A percentile compares a stretch with the other conserved stretches of the same genome.
Evolutionary conservation across 2,329 filamentous ascomycete species (phyloP).

Genomic region (Diaporthe velutina): DNA sequence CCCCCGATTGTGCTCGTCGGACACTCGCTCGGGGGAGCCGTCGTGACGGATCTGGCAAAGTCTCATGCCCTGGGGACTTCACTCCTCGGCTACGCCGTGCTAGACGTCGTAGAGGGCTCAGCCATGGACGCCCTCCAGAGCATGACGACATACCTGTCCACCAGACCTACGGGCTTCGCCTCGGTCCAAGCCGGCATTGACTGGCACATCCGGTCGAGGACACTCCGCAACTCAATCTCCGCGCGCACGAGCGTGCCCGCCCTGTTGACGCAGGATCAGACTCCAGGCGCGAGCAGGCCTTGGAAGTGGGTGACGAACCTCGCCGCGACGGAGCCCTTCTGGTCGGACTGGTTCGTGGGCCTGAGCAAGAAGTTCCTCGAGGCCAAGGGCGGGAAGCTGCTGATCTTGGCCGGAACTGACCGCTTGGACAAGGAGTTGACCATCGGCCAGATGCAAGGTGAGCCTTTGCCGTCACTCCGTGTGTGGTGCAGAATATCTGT

Average conservation of each 20-base stretch:
- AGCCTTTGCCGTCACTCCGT: slow-evolving; percentile 41
- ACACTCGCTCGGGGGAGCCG: slow-evolving; percentile 92
- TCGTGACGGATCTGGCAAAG: slow-evolving; percentile 86
- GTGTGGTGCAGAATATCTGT: background rate
- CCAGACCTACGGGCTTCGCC: slow-evolving; percentile 83
- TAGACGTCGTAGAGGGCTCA: slow-evolving; percentile 96
- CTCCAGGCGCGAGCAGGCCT: slow-evolving; percentile 52
- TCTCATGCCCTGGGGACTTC: slow-evolving; percentile 73
- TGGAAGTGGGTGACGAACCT: slow-evolving; percentile 93
- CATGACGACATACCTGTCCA: slow-evolving; percentile 93
- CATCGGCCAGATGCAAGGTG: slow-evolving; percentile 97
- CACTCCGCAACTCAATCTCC: slow-evolving; percentile 85
- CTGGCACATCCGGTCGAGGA: slow-evolving; percentile 93
- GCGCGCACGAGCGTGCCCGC: slow-evolving; percentile 90
- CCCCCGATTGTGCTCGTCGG: slow-evolving; percentile 87
- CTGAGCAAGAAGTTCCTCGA: slow-evolving; percentile 89
- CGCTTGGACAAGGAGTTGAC: slow-evolving; percentile 91
- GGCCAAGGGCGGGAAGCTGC: slow-evolving; percentile 84
- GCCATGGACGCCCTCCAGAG: slow-evolving; percentile 94
- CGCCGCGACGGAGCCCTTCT: slow-evolving; percentile 86
- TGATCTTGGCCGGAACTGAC: slow-evolving; percentile 90
- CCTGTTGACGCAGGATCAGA: slow-evolving; percentile 69
- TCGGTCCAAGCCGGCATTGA: slow-evolving; percentile 85
- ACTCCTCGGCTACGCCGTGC: slow-evolving; percentile 86
- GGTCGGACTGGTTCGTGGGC: slow-evolving; percentile 93